Base-by-base conservation (phyloP, 257 asterid genomes). In the Leptodermis oblonga region DNA sequence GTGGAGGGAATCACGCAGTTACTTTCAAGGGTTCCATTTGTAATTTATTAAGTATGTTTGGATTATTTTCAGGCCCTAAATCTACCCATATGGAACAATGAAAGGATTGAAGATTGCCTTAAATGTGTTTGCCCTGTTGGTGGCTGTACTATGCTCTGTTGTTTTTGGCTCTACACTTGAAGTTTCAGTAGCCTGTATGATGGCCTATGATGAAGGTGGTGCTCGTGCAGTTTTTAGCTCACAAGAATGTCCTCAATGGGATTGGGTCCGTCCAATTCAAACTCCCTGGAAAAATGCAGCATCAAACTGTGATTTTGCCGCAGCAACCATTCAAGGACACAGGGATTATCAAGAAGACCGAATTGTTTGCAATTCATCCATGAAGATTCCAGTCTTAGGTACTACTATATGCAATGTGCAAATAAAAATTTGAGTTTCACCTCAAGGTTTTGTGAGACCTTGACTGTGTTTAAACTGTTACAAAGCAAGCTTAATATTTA, bases 291-390 rank as follows among this genome's bases (percentile, higher is more conserved):
- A 82, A 69, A 68, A 78, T 7, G 68, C 77, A 0, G 70, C 76
- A 0, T 76, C 63, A 65, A 81, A 78, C 54, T 86, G 96, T 78
- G 78, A 45, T n/a, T 77, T 84, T 46, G 83, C 95, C n/a, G 7
- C 72, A 34, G 72, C 63, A 54, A 89, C 78, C 3, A 78, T 79
- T 72, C 88, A 87, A 70, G 97, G 97, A 12, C 82, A 54, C 54
- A 76, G 95, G 75, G 71, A 78, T 26, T 86, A 91, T 76, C 97
- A 87, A 76, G 97, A 91, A 78, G 97, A 91, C 65, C 87, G 90
- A n/a, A 68, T 83, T 37, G 63, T 71, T 2, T 89, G 93, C 81
- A 73, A 89, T 84, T 86, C 82, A 60, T 78, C 65, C 36, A 69
- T 91, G 71, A 78, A 70, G 69, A 66, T 89, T 60, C 86, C 90